Evolutionary conservation across 2,329 filamentous ascomycete genomes (phyloP).

Genomic region (Microsporum audouinii): DNA sequence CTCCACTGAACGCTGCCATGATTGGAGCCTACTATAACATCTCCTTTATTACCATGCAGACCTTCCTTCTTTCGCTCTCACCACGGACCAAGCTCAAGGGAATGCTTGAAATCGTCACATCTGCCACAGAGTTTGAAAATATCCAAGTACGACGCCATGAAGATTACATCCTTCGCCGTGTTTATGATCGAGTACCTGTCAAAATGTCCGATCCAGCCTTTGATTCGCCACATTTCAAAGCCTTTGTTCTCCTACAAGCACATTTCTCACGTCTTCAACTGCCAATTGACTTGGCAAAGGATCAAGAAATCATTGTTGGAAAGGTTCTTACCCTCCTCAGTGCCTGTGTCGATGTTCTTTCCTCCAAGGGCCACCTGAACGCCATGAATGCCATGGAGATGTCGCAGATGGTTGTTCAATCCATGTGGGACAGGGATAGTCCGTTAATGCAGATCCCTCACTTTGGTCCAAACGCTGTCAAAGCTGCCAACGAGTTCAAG

Average conservation of each 20-base stretch:
- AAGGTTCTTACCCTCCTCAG: conserved; percentile 81
- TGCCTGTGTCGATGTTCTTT: conserved; percentile 87
- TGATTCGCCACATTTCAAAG: conserved; percentile 96
- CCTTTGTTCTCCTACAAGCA: conserved; percentile 90
- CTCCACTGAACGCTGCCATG: conserved; percentile 90
- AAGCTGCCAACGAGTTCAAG: conserved; percentile 67
- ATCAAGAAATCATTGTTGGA: conserved; percentile 76
- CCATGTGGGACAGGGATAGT: conserved; percentile 97
- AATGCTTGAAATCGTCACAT: conserved; percentile 91
- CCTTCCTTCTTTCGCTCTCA: conserved; percentile 81
- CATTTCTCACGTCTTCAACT: conserved; percentile 97
- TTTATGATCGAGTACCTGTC: conserved; percentile 88
- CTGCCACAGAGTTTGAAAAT: conserved; percentile 89
- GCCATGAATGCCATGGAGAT: conserved; percentile 99
- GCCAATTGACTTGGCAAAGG: conserved; percentile 87
- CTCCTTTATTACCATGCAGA: conserved; percentile 98
- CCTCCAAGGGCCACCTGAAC: conserved; percentile 89
- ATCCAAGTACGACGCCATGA: conserved; percentile 93
- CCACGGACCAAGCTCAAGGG: conserved; percentile 90
- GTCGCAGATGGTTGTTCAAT: conserved; percentile 97
- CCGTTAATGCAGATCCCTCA: conserved; percentile 96
- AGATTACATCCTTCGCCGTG: conserved; percentile 71
- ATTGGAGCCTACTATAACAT: conserved; percentile 99
- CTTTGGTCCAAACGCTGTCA: conserved; percentile 72
- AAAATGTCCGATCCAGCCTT: conserved; percentile 82